Conservation (phyloP, 2,329 filamentous ascomycete species). For the Aspergillus sp. region DNA sequence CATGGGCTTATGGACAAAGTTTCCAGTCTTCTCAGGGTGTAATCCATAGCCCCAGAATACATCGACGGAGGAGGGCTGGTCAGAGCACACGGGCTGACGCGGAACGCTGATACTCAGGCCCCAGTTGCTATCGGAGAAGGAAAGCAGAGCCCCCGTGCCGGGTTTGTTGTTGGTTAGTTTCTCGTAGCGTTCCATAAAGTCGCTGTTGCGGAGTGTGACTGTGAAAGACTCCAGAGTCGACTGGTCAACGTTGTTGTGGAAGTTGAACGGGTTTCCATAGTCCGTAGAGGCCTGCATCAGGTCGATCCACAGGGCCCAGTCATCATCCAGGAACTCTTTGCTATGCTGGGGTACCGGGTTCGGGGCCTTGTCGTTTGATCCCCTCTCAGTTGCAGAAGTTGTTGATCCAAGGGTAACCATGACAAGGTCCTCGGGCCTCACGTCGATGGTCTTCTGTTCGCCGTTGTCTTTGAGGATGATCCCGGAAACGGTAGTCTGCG, state of each 20-base stretch:
- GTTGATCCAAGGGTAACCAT: slow-evolving; percentile 45
- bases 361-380: slow-evolving; percentile 30
- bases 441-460: slow-evolving; percentile 23
- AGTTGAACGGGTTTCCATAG: slow-evolving; percentile 39
- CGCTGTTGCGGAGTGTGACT: slow-evolving; percentile 35
- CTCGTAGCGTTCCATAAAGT: slow-evolving; percentile 27
- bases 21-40: slow-evolving; percentile 34
- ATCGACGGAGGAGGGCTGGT: slow-evolving; percentile 34
- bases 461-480: slow-evolving; percentile 28
- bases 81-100: slow-evolving; percentile 45
- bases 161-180: slow-evolving; percentile 37
- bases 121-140: slow-evolving; percentile 42
- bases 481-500: slow-evolving; percentile 32
- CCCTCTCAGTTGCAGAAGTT: slow-evolving; percentile 35
- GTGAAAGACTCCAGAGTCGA: slow-evolving; percentile 44
- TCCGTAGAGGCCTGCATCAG: slow-evolving; percentile 35
- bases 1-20: slow-evolving; percentile 44
- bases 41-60: slow-evolving; percentile 46
- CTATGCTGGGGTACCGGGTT: slow-evolving; percentile 20
- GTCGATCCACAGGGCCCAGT: slow-evolving; percentile 42
- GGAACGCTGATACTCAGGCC: slow-evolving; percentile 43
- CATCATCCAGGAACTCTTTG: slow-evolving; percentile 22
- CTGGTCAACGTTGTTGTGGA: slow-evolving; percentile 33
- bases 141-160: slow-evolving; percentile 35
- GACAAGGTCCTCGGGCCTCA: slow-evolving; percentile 38